Conservation (phyloP, 768 basidiomycete species). For the Lentinula sp. region DNA sequence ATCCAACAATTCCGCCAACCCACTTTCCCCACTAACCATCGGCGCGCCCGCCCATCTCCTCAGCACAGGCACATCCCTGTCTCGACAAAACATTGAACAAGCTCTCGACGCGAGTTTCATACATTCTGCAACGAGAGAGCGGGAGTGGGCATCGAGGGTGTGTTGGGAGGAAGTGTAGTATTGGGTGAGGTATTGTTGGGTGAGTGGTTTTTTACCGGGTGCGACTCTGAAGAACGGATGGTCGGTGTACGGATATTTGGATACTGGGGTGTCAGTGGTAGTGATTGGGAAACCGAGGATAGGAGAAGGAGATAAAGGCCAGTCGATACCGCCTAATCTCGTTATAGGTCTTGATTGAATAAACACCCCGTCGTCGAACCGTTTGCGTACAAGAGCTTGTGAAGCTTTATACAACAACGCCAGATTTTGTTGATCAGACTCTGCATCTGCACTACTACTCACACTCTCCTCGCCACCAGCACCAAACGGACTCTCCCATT, state of each 20-base stretch:
- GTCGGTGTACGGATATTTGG: too few relatives aligned
- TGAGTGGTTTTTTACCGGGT: conserved; percentile 1
- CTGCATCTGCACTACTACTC: not conserved
- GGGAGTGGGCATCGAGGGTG: conserved; percentile 32
- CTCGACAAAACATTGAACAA: conserved; percentile 65
- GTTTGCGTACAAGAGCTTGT: conserved; percentile 10
- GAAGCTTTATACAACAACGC: conserved; percentile 18
- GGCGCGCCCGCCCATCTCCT: conserved; percentile 44
- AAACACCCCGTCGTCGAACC: conserved; percentile 18
- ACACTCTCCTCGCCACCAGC: conserved; percentile 7
- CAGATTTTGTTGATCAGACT: conserved; percentile 12
- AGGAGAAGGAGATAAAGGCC: conserved; percentile 16
- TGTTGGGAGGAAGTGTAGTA: conserved; percentile 8
- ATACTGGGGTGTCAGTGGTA: not conserved
- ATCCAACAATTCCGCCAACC: conserved; percentile 39
- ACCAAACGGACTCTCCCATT: conserved; percentile 39
- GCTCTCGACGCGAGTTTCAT: conserved; percentile 79
- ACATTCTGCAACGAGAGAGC: conserved; percentile 62
- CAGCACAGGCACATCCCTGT: conserved; percentile 54
- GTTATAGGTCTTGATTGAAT: conserved; percentile 15
- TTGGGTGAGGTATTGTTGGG: conserved; percentile 38
- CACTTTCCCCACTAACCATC: conserved; percentile 21
- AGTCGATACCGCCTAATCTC: conserved; percentile 19
- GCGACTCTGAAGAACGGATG: not conserved
- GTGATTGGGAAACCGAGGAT: not conserved